Evolutionary conservation across 176 grass and related monocot genomes (phyloP), one percentile per base, ranked within the genome.

Genomic region (Panicum miliaceum): DNA sequence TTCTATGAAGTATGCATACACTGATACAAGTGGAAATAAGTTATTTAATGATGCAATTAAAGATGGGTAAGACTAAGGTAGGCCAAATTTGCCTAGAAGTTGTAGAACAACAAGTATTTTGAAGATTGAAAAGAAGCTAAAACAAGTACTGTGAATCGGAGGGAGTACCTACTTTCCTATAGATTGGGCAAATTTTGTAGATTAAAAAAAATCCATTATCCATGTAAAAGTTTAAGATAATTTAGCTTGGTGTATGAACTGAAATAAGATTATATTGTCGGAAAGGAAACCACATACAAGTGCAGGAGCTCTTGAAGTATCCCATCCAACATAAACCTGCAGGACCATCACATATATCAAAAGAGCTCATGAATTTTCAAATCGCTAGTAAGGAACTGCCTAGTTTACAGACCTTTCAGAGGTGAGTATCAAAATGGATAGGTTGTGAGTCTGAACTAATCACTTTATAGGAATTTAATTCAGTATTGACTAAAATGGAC

Each of bases 321-420:
- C 57, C 91, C 91, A 90, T 88, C 85, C 87, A 78, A 53, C 38
- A 82, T 92, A 89, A 68, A 22, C 77, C 96, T 98, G 89, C 74
- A 93, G 75, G 43, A 68, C 47, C 45, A 84, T 64, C 20, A 77
- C 8, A 69, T 40, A 83, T 29, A 86, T 41, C 47, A 81, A 41
- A 83, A 91, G 7, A 71, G 57, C 9, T 60, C n/a, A n/a, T 60
- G n/a, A 60, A 6, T 26, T 43, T 79, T 37, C 57, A 64, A 18
- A 20, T 71, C 54, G 41, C 64, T 42, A 71, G 41, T 51, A 69
- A 43, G 48, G 22, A 82, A 76, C 12, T 66, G 40, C 62, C 25
- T 23, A 23, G 51, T 43, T 64, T 37, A 37, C 6, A 37, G 23
- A 58, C 6, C 76, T 69, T 76, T 59, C 41, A 50, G 18, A 54